Evolutionary conservation across 169 alveolate species (phyloP).

Genomic region (Sarcocystis neurona): DNA sequence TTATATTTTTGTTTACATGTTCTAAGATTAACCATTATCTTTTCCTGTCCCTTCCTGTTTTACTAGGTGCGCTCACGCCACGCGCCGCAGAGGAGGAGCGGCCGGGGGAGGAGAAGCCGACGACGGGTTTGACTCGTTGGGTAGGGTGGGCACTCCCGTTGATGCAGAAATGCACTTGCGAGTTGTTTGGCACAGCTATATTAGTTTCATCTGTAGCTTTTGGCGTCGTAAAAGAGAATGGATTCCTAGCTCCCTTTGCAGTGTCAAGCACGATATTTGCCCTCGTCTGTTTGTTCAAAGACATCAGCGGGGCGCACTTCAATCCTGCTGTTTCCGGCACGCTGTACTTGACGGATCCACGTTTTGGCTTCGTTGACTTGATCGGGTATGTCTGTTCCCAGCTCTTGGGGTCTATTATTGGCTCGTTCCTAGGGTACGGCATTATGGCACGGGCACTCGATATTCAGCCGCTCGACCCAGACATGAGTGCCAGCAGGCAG

Average conservation of each 20-base stretch:
- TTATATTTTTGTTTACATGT: too few species aligned
- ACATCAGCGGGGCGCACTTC: slow-evolving; percentile 65
- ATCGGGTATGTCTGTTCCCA: slow-evolving; percentile 48
- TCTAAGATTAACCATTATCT: too few species aligned
- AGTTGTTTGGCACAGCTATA: slow-evolving; percentile 49
- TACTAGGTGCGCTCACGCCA: too few species aligned
- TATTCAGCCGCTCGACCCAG: slow-evolving; percentile 63
- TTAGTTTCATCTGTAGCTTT: slow-evolving; percentile 56
- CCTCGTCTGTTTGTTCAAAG: slow-evolving; percentile 51
- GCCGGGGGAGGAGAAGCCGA: not conserved
- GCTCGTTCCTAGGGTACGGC: slow-evolving; percentile 61
- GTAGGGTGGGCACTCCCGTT: not conserved
- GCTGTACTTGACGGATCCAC: slow-evolving; percentile 56
- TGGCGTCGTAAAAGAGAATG: slow-evolving; percentile 48
- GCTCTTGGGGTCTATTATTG: slow-evolving; percentile 52
- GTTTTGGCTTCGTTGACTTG: slow-evolving; percentile 39
- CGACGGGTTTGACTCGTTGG: not conserved
- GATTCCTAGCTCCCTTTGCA: slow-evolving; percentile 48
- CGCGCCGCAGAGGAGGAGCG: too few species aligned
- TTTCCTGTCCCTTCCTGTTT: too few species aligned
- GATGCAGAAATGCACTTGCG: slow-evolving; percentile 55
- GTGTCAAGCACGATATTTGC: slow-evolving; percentile 58
- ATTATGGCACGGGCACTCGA: slow-evolving; percentile 64
- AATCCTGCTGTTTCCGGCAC: slow-evolving; percentile 63
- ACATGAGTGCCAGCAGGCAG: slow-evolving; percentile 57